Base-by-base conservation (phyloP, 768 basidiomycete genomes). In the Mycena galericulata region DNA sequence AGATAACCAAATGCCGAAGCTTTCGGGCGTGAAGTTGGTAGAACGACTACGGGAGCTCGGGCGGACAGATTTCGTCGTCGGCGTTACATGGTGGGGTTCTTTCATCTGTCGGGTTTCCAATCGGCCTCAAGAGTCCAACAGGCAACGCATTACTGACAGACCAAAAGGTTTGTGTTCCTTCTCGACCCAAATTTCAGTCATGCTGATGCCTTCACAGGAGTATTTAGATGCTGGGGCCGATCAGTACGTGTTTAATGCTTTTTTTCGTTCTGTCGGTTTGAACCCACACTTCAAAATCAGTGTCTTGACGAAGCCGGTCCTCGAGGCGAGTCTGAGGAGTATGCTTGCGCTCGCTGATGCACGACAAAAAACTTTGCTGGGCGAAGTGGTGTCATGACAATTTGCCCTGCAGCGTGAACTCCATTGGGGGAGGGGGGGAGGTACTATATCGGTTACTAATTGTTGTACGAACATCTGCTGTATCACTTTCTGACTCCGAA, bases 1-100 rank as follows among this genome's bases (percentile, higher is more conserved):
- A 73, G 80, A 80, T 62, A 92, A 92, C 75, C 90, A 91, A 76
- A 91, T 91, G 89, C 88, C 87, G 11, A 82, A 89, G 43, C 80
- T 90, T 81, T 88, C 88, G 45, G 92, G 92, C 32, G 76, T 89
- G 38, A 83, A 86, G 55, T 80, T 84, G 41, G 85, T 90, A 8
- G 68, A 79, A 43, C 85, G 84, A 67, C 78, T 92, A 18, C 80
- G 90, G 54, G 77, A 79, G 68, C 75, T 86, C 69, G 85, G 85
- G 3, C 80, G 88, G 53, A 76, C 75, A 29, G 90, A 92, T 72
- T 89, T 92, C 68, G 86, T 92, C 4, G 88, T 91, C 14, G 88
- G 88, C 11, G 85, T 89, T 26, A 89, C 88, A 26, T 0, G 90
- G 86, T 84, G 68, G 67, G 70, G 40, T 4, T 20, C 41, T 17